phyloP scores from a whole-genome alignment of 2,329 filamentous ascomycete species.

The Domatiomyces catenatus region DNA sequence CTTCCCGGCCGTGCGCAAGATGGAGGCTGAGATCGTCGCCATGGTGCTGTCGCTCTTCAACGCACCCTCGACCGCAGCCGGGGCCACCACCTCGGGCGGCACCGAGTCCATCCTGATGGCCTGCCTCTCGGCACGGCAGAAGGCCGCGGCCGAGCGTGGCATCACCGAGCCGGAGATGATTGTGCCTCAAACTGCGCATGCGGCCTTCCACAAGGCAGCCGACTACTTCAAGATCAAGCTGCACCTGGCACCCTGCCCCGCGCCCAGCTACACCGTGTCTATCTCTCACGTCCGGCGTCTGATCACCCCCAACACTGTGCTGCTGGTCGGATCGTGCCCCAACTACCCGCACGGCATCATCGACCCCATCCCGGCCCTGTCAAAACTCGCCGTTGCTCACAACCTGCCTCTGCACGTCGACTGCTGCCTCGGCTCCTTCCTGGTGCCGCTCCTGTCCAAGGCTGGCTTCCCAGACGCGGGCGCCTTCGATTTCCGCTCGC shows the following conservation, averaged over 20 bases:
- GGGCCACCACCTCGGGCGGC: slow-evolving; percentile 80
- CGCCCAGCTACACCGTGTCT: slow-evolving; percentile 71
- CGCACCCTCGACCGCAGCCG: slow-evolving; percentile 67
- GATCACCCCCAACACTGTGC: slow-evolving; percentile 83
- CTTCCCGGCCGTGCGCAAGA: slow-evolving; percentile 93
- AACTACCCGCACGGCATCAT: slow-evolving; percentile 99
- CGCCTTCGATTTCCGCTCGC: slow-evolving; percentile 83
- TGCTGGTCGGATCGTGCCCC: slow-evolving; percentile 85
- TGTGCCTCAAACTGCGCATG: slow-evolving; percentile 83
- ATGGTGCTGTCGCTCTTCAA: slow-evolving; percentile 87
- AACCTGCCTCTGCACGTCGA: slow-evolving; percentile 86
- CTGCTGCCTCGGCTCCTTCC: slow-evolving; percentile 91
- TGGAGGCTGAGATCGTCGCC: slow-evolving; percentile 94
- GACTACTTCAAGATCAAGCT: slow-evolving; percentile 95
- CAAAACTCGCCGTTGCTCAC: slow-evolving; percentile 62
- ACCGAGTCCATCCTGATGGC: slow-evolving; percentile 97
- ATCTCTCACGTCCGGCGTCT: slow-evolving; percentile 62
- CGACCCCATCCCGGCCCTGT: slow-evolving; percentile 78
- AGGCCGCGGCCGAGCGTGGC: slow-evolving; percentile 69
- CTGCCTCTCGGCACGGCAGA: slow-evolving; percentile 76
- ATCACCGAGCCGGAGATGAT: slow-evolving; percentile 96
- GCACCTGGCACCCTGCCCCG: slow-evolving; percentile 74
- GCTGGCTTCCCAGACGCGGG: slow-evolving; percentile 66
- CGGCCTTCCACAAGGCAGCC: slow-evolving; percentile 88
- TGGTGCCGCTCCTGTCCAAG: slow-evolving; percentile 78